Conservation (phyloP, 2,329 filamentous ascomycete species). For the Botrytis medusae region DNA sequence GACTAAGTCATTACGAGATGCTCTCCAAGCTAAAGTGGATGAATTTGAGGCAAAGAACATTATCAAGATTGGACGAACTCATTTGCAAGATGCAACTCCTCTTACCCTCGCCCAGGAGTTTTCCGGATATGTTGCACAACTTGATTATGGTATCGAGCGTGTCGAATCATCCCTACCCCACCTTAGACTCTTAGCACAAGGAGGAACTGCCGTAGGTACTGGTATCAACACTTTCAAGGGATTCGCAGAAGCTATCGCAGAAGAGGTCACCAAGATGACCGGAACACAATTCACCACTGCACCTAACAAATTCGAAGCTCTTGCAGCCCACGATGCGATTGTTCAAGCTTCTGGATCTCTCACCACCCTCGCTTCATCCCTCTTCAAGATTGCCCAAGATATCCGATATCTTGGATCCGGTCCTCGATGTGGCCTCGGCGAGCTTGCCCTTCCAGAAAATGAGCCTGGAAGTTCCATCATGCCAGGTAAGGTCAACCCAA, state of each 20-base stretch:
- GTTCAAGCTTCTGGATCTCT: conserved; percentile 91
- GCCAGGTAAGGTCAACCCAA: conserved; percentile 99
- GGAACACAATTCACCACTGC: conserved; percentile 92
- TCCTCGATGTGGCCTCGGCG: conserved; percentile 91
- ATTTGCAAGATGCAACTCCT: conserved; percentile 95
- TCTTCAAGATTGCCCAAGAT: conserved; percentile 98
- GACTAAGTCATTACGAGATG: conserved; percentile 76
- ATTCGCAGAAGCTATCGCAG: conserved; percentile 89
- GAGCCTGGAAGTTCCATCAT: conserved; percentile 98
- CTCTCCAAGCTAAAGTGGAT: conserved; percentile 84
- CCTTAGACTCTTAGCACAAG: conserved; percentile 85
- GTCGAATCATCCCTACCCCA: conserved; percentile 81
- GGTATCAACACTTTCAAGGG: conserved; percentile 97
- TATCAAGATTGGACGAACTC: conserved; percentile 98
- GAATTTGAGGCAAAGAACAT: conserved; percentile 82
- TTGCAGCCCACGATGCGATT: conserved; percentile 93
- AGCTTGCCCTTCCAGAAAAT: conserved; percentile 93
- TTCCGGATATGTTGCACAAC: conserved; percentile 93
- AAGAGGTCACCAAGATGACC: conserved; percentile 88
- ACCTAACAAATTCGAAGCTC: conserved; percentile 97
- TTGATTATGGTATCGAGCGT: conserved; percentile 86
- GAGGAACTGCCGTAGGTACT: conserved; percentile 94
- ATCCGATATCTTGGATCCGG: conserved; percentile 96
- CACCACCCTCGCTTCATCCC: conserved; percentile 86
- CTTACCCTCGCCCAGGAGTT: conserved; percentile 96